Evolutionary conservation across 1,284 basidiomycete species (phyloP).

Genomic region (Salmacisia buchloeana): DNA sequence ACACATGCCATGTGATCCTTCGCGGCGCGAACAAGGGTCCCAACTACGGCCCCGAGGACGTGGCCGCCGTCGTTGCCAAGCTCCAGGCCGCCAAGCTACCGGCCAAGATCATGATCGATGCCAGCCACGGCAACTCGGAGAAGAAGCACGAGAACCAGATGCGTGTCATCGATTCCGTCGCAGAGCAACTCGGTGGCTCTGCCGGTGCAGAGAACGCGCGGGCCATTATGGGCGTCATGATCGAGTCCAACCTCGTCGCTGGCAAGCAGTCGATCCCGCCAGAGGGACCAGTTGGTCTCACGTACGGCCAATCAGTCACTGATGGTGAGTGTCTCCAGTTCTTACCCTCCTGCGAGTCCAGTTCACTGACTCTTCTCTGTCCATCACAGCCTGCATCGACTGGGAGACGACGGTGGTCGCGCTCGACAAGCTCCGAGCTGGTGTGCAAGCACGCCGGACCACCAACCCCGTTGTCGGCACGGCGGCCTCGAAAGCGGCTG

Average conservation of each 20-base stretch:
- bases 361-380: slow-evolving; percentile 25
- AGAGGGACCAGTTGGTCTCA: slow-evolving; percentile 54
- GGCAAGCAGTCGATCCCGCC: slow-evolving; percentile 15
- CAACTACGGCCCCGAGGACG: slow-evolving; percentile 41
- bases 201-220: slow-evolving; percentile 13
- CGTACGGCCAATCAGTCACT: slow-evolving; percentile 80
- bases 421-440: slow-evolving; percentile 34
- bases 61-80: slow-evolving; percentile 25
- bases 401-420: slow-evolving; percentile 71
- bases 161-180: slow-evolving; percentile 56
- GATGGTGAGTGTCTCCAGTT: slow-evolving; percentile 52
- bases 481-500: background rate
- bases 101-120: slow-evolving; percentile 60
- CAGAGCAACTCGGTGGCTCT: slow-evolving; percentile 46
- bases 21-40: slow-evolving; percentile 48
- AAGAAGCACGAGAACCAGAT: slow-evolving; percentile 61
- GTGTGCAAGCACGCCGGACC: slow-evolving; percentile 11
- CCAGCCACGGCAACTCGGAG: slow-evolving; percentile 69
- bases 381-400: slow-evolving; percentile 63
- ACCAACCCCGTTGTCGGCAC: slow-evolving; percentile 7
- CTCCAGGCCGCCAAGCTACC: slow-evolving; percentile 31
- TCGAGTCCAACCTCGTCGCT: slow-evolving; percentile 88
- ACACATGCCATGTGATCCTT: slow-evolving; percentile 48
- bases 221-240: slow-evolving; percentile 92
- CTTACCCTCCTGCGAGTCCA: background rate